phyloP scores from a whole-genome alignment of 257 asterid genomes.

The Solanum pinnatisectum region DNA sequence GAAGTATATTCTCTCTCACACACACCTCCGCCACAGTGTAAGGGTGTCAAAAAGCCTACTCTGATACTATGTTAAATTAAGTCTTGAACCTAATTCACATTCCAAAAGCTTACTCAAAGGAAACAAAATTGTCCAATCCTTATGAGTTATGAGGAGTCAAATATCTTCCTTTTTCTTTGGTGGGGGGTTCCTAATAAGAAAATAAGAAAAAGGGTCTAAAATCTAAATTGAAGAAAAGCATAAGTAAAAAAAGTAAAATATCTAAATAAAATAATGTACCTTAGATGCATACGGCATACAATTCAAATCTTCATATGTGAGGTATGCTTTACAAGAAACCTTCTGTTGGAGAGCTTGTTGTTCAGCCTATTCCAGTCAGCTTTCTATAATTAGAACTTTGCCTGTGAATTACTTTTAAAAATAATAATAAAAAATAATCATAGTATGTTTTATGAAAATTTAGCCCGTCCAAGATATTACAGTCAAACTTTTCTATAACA shows the following conservation, averaged over 20 bases:
- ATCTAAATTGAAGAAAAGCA: neutral
- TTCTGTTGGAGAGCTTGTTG: neutral
- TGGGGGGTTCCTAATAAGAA: too few relatives aligned
- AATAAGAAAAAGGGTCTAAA: neutral
- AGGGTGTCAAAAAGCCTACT: neutral
- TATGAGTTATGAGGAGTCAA: too few relatives aligned
- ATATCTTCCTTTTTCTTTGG: neutral
- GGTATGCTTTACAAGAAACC: neutral
- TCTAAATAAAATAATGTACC: neutral
- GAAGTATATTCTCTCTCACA: neutral
- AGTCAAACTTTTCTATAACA: neutral
- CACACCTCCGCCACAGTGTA: neutral
- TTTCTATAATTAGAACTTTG: neutral
- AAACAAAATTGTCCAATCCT: too few relatives aligned
- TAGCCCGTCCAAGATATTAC: neutral
- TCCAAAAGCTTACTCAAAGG: too few relatives aligned
- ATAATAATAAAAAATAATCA: neutral
- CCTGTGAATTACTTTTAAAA: neutral
- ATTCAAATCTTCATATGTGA: neutral
- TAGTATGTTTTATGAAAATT: neutral
- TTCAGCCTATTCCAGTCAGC: neutral
- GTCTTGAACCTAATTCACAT: too few relatives aligned
- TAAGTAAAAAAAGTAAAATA: neutral
- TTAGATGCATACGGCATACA: neutral
- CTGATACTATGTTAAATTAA: too few relatives aligned